phyloP scores from a whole-genome alignment of 2,329 filamentous ascomycete species.

The Fusarium chuoi region DNA sequence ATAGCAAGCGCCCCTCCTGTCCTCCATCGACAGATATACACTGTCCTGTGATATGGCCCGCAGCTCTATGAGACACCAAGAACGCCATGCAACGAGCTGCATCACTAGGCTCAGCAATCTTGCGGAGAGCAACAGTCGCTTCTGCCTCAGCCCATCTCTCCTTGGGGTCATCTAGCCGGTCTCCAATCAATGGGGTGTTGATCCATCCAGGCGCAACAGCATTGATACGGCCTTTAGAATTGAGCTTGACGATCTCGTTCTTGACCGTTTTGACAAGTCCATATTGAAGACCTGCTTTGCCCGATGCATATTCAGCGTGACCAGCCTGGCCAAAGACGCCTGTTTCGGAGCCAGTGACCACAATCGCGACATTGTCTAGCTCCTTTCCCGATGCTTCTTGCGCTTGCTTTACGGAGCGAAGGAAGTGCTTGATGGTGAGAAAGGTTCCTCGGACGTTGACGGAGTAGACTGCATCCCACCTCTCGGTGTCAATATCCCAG shows the following conservation, averaged over 20 bases:
- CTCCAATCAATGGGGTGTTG: neutral
- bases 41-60: neutral
- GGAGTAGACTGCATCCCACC: neutral
- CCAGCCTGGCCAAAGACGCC: neutral
- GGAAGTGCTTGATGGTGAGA: neutral
- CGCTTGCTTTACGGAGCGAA: fast-evolving
- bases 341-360: neutral
- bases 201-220: neutral
- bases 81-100: neutral
- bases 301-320: neutral
- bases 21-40: neutral
- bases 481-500: neutral
- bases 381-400: fast-evolving
- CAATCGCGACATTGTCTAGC: neutral
- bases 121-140: neutral
- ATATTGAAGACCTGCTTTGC: neutral
- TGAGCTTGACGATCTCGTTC: neutral
- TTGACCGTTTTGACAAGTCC: neutral
- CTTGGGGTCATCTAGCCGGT: neutral
- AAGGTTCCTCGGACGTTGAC: neutral
- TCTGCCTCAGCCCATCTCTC: slow-evolving; percentile 1
- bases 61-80: neutral
- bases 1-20: neutral
- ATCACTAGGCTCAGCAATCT: neutral
- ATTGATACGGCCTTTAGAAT: neutral